Conservation (phyloP, 805 yeast genomes). For the Myxozyma melibiosi region DNA sequence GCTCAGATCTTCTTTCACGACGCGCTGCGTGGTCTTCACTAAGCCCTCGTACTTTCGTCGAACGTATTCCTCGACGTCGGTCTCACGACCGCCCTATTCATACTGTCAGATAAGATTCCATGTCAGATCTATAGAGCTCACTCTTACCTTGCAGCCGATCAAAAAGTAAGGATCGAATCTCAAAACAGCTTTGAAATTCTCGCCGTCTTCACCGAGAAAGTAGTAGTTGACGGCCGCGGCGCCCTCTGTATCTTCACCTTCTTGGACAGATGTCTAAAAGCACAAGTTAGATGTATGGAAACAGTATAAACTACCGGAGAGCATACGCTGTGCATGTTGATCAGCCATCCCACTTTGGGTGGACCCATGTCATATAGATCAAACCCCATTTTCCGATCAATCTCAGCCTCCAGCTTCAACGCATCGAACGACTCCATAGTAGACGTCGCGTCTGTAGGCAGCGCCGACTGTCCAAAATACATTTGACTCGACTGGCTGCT, state of each 20-base stretch:
- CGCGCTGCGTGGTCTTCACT: slow-evolving; percentile 58
- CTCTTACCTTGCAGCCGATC: slow-evolving; percentile 60
- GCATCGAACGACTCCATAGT: slow-evolving; percentile 5
- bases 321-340: slow-evolving; percentile 71
- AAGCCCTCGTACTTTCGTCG: slow-evolving; percentile 66
- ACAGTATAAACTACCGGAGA: background rate
- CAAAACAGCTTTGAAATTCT: slow-evolving; percentile 83
- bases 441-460: slow-evolving; percentile 18
- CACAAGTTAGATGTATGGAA: background rate
- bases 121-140: background rate
- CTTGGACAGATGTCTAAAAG: slow-evolving; percentile 48
- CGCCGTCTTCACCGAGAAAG: slow-evolving; percentile 95
- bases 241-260: slow-evolving; percentile 63
- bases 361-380: slow-evolving; percentile 75
- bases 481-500: background rate
- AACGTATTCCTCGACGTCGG: slow-evolving; percentile 84
- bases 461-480: slow-evolving; percentile 1
- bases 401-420: slow-evolving; percentile 50
- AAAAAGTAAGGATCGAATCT: slow-evolving; percentile 87
- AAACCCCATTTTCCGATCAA: slow-evolving; percentile 88
- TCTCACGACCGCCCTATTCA: slow-evolving; percentile 49
- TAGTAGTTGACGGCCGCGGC: slow-evolving; percentile 90
- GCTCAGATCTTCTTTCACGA: slow-evolving; percentile 75
- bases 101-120: background rate
- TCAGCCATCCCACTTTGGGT: slow-evolving; percentile 80